Evolutionary conservation across 31 red algal species (phyloP), one percentile per base, ranked within the genome.

Genomic region (Endocladia muricata): DNA sequence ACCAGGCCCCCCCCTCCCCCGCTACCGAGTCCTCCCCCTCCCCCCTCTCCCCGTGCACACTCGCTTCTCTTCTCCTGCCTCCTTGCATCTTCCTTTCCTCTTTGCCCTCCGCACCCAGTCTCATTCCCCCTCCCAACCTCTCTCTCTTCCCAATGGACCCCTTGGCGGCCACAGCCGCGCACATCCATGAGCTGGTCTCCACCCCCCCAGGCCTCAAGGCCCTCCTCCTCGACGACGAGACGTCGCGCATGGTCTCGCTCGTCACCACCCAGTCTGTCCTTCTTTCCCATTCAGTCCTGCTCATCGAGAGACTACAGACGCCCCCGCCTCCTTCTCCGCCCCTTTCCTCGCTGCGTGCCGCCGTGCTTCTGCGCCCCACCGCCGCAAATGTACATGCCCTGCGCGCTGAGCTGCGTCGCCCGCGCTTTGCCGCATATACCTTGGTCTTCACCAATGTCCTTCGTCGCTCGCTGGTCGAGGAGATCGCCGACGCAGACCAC

Each of bases 401-500:
- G 48, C 85, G 93, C 17, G 51, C 55, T 23, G 92, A 95, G 52
- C 83, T 99, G 26, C 73, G 84, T 23, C 21, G 74, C 22, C 96
- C 96, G 32, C 86, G 74, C 2, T 99, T 90, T 43, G 37, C 43
- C 37, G 59, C 82, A 19, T 99, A 99, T 79, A 83, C 85, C 29
- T 30, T 99, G 26, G 49, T 83, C 29, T 95, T 99, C 87, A 77
- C 88, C 1, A 99, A 99, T 80, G 34, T 91, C 1, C 6, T 95
- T 19, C 82, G 89, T 23, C 88, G 89, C 41, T 76, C 88, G 22
- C 61, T 70, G 32, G 48, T 99, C 13, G 96, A 99, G 68, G 92
- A 99, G 66, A 87, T 99, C 11, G 96, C 96, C 5, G 88, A 96
- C 19, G 89, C 96, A 23, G 96, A 99, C 37, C 71, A 51, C 36